Evolutionary conservation across 345 rosid species (phyloP), one percentile per base, ranked within the genome.

Genomic region (Melastoma malabathricum): DNA sequence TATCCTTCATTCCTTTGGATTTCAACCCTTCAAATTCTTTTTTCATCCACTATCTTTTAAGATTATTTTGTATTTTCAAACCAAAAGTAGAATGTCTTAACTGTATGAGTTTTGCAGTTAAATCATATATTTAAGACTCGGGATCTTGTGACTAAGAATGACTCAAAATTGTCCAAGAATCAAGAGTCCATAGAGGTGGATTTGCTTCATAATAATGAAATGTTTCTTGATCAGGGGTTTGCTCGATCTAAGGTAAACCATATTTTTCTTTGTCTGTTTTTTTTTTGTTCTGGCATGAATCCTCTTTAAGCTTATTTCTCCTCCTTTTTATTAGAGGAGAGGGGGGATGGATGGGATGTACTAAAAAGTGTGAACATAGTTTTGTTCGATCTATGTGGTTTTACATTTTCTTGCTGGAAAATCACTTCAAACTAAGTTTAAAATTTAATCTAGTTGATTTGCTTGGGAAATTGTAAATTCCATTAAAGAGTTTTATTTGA

Each of bases 171-270:
- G 64, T 72, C 69, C 55, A 86, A 81, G 73, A 73, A 67, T 62
- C 69, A 63, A 70, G 76, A 61, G 54, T 55, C 57, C 41, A 55
- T 73, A 25, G 58, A 63, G 53, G 85, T 66, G 50, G 64, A 59
- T 50, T 23, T 76, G 41, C 66, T 83, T 56, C 51, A 63, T 73
- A 73, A 61, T 44, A 81, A 75, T 73, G 71, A 55, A 59, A 31
- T 5, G 10, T 76, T 76, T 57, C 86, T 74, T 70, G 98, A 90
- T 68, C 96, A 69, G 50, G 98, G 98, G 54, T 90, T 86, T 66
- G 86, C 98, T 59, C 98, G 98, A 70, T 86, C 98, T 15, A 86
- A 90, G 98, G 98, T 90, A 67, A 44, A 14, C 44, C 7, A 15
- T 17, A 25, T 15, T 15, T 22, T 39, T 13, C 38, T 44, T 43